A percentile compares a stretch with the other conserved stretches of the same genome.
These are phyloP conservation scores for Dothideomycetes sp. DNA, from an alignment of 2,329 filamentous ascomycete genomes.

Conservation along the genomic window DNA sequence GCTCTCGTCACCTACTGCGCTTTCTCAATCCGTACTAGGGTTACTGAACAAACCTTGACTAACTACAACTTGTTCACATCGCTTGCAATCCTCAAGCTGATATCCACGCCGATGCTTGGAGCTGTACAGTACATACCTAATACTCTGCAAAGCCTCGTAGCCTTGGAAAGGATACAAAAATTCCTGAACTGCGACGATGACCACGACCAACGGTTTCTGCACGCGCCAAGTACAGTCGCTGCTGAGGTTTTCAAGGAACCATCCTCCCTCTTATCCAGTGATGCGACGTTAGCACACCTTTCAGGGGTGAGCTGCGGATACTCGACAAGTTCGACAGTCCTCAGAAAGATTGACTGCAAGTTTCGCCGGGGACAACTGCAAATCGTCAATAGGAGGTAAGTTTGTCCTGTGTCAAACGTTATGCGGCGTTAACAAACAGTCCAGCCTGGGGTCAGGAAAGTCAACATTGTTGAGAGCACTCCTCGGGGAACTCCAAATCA, in stretches of 20 bases:
- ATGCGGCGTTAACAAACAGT: too few relatives aligned
- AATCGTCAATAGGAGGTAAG: conserved; percentile 17
- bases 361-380: conserved; percentile 15
- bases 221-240: neutral
- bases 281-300: neutral
- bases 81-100: conserved; percentile 22
- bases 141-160: conserved; percentile 18
- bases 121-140: conserved; percentile 18
- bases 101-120: conserved; percentile 19
- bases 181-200: conserved; percentile 16
- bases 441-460: conserved; percentile 18
- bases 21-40: conserved; percentile 18
- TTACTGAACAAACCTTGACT: conserved; percentile 15
- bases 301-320: conserved; percentile 9
- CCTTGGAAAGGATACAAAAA: conserved; percentile 19
- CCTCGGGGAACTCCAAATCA: conserved; percentile 15
- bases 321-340: conserved; percentile 9
- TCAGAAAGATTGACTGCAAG: conserved; percentile 12
- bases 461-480: conserved; percentile 16
- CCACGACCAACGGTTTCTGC: conserved; percentile 4
- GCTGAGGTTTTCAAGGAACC: neutral
- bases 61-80: conserved; percentile 22
- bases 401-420: neutral
- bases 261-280: conserved; percentile 1
- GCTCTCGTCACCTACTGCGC: conserved; percentile 19